Evolutionary conservation across 768 basidiomycete genomes (phyloP), one percentile per base, ranked within the genome.

Genomic region (Psilocybe subaeruginosa): DNA sequence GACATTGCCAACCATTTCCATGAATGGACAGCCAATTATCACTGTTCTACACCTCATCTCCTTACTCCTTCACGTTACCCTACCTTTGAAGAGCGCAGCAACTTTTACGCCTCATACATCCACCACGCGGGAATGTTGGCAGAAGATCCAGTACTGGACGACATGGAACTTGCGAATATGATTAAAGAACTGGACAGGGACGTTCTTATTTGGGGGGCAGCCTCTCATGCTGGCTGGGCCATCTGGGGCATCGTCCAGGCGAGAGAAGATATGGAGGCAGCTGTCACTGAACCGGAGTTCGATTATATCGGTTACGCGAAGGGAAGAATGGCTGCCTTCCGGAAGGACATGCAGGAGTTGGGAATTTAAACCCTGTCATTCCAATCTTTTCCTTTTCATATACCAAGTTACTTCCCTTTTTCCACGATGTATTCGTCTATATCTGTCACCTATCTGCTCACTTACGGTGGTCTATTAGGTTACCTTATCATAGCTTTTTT

Each of bases 1-100:
- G 97, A 99, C 72, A 95, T 99, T 66, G 97, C 92, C 59, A 97
- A 97, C 74, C 95, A 97, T 74, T 97, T 96, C 77, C 90, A 93
- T 70, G 97, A 99, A 76, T 99, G 97, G 97, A 93, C 92, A 17
- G 90, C 93, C 14, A 83, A 97, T 75, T 99, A 99, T 74, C 90
- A 92, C 70, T 81, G 80, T 39, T 69, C 82, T 4, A 82, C 79
- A 0, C 91, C 93, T 8, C 90, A 93, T 70, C 59, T 89, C 54
- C 85, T 92, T 47, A 76, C 87, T 64, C 72, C 76, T 53, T 76
- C 82, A 12, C 80, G 77, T 29, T 97, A 97, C 75, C 97, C 97
- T 9, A 86, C 87, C 3, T 64, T 65, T 23, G 78, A 81, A 30
- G 83, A 98, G 72, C 89, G 94, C 19, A 79, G 82, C 59, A 91